Evolutionary conservation across 2,329 filamentous ascomycete species (phyloP), one percentile per base, ranked within the genome.

Genomic region (Verticillium alfalfae): DNA sequence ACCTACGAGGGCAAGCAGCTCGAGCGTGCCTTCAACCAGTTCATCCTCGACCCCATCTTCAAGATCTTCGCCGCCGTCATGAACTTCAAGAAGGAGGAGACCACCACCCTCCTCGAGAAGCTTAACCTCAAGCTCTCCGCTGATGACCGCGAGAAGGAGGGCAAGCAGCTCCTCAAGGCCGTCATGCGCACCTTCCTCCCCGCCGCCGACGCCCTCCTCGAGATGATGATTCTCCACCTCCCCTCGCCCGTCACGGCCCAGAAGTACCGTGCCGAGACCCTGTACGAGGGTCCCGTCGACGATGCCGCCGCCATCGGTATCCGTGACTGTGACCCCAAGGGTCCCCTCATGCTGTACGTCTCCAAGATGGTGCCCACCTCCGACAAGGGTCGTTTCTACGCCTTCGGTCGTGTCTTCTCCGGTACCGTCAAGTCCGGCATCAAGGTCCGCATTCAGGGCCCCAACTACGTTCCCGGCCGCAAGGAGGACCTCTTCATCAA

Each of bases 291-390:
- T 87, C 95, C 95, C 72, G 75, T 83, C 64, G 95, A 99, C 77
- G 95, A 99, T 73, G 90, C 92, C 80, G 88, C 89, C 72, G 93
- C 91, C 84, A 91, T 97, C 78, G 93, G 89, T 87, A 97, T 99
- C 87, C 93, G 93, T 74, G 93, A 98, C 87, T 98, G 95, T 80
- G 92, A 99, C 80, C 86, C 94, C 81, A 96, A 97, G 86, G 95
- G 87, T 79, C 92, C 94, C 74, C 95, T 99, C 81, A 99, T 99
- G 95, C 87, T 98, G 71, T 99, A 99, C 91, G 93, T 99, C 80
- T 99, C 95, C 81, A 99, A 99, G 92, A 99, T 99, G 95, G 95
- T 99, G 76, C 95, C 95, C 75, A 99, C 95, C 72, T 96, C 93
- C 73, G 95, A 99, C 78, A 98, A 97, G 90, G 95, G 95, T 82